Conservation (phyloP, 2,329 filamentous ascomycete genomes). For the Colletotrichum costaricense region DNA sequence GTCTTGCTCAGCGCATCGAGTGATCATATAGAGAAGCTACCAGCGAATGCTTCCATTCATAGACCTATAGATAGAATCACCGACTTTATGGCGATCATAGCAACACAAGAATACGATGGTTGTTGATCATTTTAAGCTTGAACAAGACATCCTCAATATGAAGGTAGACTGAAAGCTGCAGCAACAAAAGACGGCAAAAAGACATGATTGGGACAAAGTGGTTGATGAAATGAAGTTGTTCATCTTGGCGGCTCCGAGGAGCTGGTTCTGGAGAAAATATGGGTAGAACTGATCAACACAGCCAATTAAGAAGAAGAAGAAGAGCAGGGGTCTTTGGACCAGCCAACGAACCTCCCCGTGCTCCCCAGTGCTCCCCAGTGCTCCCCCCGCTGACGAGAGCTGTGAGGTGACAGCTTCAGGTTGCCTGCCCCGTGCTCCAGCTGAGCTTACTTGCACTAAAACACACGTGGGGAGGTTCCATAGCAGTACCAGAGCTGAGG, state of each 20-base stretch:
- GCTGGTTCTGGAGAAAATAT: not conserved
- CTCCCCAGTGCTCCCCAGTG: not conserved
- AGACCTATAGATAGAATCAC: not conserved
- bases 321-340: not conserved
- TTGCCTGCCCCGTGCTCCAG: constrained; percentile 23
- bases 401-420: constrained; percentile 3
- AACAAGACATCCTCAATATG: too few relatives aligned
- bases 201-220: not conserved
- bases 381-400: constrained; percentile 1
- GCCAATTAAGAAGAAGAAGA: not conserved
- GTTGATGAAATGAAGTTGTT: not conserved
- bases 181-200: not conserved
- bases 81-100: not conserved
- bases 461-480: constrained; percentile 11
- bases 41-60: not conserved
- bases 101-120: too few relatives aligned
- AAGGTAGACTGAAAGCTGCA: not conserved
- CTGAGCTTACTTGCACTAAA: constrained; percentile 23
- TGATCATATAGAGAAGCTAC: not conserved
- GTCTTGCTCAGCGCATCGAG: not conserved
- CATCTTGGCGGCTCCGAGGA: not conserved
- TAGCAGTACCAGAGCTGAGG: constrained; percentile 5
- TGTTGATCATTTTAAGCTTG: not conserved
- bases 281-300: constrained; percentile 3
- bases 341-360: not conserved